phyloP scores from a whole-genome alignment of 2,329 filamentous ascomycete species.

The Trichoderma sp. region DNA sequence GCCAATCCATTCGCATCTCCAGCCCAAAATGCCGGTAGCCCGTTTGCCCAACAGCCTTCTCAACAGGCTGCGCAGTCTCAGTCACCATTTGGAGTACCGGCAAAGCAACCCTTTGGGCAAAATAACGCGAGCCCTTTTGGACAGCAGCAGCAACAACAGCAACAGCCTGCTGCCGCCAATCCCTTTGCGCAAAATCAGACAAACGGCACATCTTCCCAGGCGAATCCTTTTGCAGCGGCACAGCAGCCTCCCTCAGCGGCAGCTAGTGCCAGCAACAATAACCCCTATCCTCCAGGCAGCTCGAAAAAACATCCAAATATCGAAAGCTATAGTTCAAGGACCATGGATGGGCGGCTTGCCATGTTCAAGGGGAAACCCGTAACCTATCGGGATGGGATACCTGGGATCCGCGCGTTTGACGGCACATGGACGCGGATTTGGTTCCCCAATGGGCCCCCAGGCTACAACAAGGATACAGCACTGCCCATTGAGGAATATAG shows the following conservation, averaged over 20 bases:
- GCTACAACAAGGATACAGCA: slow-evolving; percentile 62
- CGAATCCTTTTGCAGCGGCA: slow-evolving; percentile 27
- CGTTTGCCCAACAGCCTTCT: slow-evolving; percentile 28
- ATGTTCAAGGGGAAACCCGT: slow-evolving; percentile 64
- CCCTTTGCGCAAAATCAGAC: slow-evolving; percentile 30
- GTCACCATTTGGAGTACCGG: slow-evolving; percentile 12
- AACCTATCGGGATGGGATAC: slow-evolving; percentile 49
- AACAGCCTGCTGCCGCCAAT: slow-evolving; percentile 21
- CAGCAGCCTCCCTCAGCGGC: slow-evolving; percentile 16
- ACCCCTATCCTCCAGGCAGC: slow-evolving; percentile 45
- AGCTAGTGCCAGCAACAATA: slow-evolving; percentile 19
- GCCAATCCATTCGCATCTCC: slow-evolving; percentile 30
- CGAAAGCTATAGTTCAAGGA: slow-evolving; percentile 43
- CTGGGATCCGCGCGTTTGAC: slow-evolving; percentile 50
- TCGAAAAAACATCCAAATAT: slow-evolving; percentile 43
- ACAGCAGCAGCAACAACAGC: slow-evolving; percentile 21
- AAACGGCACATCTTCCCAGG: slow-evolving; percentile 19
- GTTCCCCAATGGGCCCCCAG: slow-evolving; percentile 68
- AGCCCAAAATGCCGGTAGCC: slow-evolving; percentile 25
- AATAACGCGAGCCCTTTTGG: slow-evolving; percentile 26
- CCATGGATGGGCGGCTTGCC: slow-evolving; percentile 44
- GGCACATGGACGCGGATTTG: slow-evolving; percentile 63
- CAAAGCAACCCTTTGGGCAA: slow-evolving; percentile 21
- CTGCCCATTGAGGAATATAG: slow-evolving; percentile 55
- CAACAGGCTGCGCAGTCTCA: slow-evolving; percentile 21